Conservation (phyloP, 2,329 filamentous ascomycete genomes). For the Penicillium sp. region DNA sequence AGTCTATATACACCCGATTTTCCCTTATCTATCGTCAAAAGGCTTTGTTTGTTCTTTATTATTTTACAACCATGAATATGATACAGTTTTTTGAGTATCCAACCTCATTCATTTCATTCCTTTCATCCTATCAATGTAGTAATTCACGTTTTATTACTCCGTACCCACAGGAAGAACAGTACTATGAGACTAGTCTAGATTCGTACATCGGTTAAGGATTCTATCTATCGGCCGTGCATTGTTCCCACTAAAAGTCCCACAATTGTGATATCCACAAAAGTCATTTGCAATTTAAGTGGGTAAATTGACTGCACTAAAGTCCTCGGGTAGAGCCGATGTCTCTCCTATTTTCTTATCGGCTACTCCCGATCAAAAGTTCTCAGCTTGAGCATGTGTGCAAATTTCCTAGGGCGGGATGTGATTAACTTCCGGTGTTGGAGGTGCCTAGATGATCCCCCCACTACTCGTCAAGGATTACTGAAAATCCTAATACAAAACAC, state of each 20-base stretch:
- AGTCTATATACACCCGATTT: not conserved
- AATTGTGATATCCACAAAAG: not conserved
- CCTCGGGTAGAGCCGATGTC: not conserved
- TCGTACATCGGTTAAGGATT: not conserved
- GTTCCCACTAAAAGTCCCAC: not conserved
- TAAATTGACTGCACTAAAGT: not conserved
- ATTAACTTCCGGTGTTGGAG: not conserved
- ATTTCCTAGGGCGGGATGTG: not conserved
- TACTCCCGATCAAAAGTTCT: not conserved
- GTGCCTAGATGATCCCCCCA: not conserved
- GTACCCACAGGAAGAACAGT: not conserved
- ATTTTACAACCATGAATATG: not conserved
- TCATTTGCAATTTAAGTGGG: not conserved
- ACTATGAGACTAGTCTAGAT: not conserved
- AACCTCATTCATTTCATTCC: not conserved
- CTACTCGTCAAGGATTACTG: not conserved
- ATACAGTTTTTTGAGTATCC: not conserved
- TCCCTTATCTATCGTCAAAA: not conserved
- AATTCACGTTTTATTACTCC: not conserved
- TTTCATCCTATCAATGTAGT: not conserved
- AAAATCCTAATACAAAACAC: not conserved
- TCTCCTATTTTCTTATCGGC: not conserved
- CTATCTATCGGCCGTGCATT: not conserved
- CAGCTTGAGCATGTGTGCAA: too few species aligned
- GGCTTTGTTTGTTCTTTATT: not conserved